These are phyloP conservation scores for Tricholoma hemisulphureum DNA, from an alignment of 768 basidiomycete species.

Conservation along the genomic window DNA sequence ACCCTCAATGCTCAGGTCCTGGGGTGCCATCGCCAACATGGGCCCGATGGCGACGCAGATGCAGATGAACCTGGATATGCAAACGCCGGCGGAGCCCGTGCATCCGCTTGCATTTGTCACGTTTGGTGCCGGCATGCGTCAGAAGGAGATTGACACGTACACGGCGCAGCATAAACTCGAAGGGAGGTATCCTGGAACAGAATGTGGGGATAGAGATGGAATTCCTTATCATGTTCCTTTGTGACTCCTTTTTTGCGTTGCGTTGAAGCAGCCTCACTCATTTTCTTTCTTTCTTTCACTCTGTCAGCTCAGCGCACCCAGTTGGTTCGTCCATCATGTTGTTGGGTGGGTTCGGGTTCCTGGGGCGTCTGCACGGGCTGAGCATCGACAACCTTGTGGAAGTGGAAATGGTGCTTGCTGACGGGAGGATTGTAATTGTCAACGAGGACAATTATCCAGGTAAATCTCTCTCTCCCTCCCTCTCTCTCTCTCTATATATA, in stretches of 20 bases:
- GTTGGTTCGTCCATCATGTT: conserved; percentile 79
- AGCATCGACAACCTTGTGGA: conserved; percentile 91
- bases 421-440: conserved; percentile 79
- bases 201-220: conserved; percentile 41
- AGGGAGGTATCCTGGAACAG: conserved; percentile 43
- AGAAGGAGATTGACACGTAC: conserved; percentile 80
- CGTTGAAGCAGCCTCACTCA: conserved; percentile 1
- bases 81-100: conserved; percentile 54
- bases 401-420: conserved; percentile 88
- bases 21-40: conserved; percentile 28
- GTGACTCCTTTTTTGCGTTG: conserved; percentile 39
- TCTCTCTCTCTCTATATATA: neutral
- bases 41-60: neutral
- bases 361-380: conserved; percentile 79
- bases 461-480: conserved; percentile 27
- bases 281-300: conserved; percentile 4
- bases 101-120: conserved; percentile 78
- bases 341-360: conserved; percentile 85
- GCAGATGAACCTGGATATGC: conserved; percentile 31
- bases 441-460: conserved; percentile 73
- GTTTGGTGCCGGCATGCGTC: conserved; percentile 81
- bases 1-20: conserved; percentile 37
- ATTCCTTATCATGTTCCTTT: conserved; percentile 83
- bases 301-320: conserved; percentile 70
- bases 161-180: conserved; percentile 68